Percentiles rank a stretch among this genome's conserved stretches.
phyloP scores from a whole-genome alignment of 257 asterid species.

The Hygrophila difformis region DNA sequence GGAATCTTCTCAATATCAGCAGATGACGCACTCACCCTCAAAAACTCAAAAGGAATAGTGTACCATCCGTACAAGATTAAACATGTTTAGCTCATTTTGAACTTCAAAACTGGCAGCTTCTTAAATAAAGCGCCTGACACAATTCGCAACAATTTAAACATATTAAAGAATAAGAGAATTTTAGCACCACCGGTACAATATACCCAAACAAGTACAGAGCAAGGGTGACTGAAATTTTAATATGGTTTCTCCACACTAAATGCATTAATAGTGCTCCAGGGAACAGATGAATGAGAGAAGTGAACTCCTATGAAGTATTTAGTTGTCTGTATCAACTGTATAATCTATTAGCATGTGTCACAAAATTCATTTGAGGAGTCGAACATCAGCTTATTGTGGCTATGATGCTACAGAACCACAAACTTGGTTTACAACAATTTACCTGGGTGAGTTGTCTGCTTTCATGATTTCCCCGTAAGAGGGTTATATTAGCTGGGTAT shows the following conservation, averaged over 20 bases:
- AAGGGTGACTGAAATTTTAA: too few species aligned
- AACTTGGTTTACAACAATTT: conserved; percentile 6
- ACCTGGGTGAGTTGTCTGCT: conserved; percentile 98
- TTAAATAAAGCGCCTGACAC: too few species aligned
- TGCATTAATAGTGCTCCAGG: not conserved
- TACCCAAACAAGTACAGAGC: too few species aligned
- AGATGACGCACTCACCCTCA: too few species aligned
- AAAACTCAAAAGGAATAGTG: too few species aligned
- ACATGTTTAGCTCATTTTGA: too few species aligned
- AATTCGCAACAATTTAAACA: too few species aligned
- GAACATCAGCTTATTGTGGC: not conserved
- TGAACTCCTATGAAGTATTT: not conserved
- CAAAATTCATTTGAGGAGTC: conserved; percentile 7
- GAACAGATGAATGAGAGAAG: not conserved
- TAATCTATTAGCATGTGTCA: not conserved
- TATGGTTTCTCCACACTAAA: not conserved
- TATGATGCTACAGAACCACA: not conserved
- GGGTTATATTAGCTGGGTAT: conserved; percentile 90
- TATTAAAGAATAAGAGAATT: too few species aligned
- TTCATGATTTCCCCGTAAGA: conserved; percentile 96
- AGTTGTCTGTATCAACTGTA: not conserved
- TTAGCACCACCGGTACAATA: too few species aligned
- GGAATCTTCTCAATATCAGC: too few species aligned
- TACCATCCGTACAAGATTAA: too few species aligned
- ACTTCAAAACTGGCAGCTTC: too few species aligned